phyloP scores from a whole-genome alignment of 108 stramenopile genomes.

The Conticribra guillardii region DNA sequence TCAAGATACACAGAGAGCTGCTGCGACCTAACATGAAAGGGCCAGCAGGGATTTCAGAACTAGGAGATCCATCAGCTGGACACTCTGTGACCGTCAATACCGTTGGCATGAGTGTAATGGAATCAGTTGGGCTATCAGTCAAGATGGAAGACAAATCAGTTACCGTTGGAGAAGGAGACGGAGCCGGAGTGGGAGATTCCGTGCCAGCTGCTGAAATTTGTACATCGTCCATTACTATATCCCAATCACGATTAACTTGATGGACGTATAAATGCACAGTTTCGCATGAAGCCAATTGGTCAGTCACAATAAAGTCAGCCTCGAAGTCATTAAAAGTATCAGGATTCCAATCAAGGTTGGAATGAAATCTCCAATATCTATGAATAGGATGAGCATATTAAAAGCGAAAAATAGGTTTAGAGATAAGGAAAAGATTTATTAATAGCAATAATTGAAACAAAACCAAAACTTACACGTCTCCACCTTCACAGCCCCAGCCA shows the following conservation, averaged over 20 bases:
- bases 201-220: slow-evolving; percentile 30
- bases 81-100: slow-evolving; percentile 29
- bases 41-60: slow-evolving; percentile 20
- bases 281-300: slow-evolving; percentile 31
- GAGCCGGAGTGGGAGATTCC: neutral
- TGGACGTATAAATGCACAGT: slow-evolving; percentile 35
- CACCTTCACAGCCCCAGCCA: slow-evolving; percentile 28
- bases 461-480: slow-evolving; percentile 20
- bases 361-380: slow-evolving; percentile 33
- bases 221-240: slow-evolving; percentile 42
- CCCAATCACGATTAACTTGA: slow-evolving; percentile 33
- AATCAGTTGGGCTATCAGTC: slow-evolving; percentile 14
- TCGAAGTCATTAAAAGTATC: slow-evolving; percentile 42
- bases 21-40: slow-evolving; percentile 30
- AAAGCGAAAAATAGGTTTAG: slow-evolving; percentile 1
- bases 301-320: slow-evolving; percentile 28
- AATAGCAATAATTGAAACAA: neutral
- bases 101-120: slow-evolving; percentile 40
- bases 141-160: neutral
- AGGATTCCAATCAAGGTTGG: slow-evolving; percentile 29
- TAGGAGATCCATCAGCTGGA: slow-evolving; percentile 10
- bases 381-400: neutral
- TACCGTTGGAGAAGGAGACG: slow-evolving; percentile 30
- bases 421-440: neutral
- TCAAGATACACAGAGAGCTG: slow-evolving; percentile 37